Evolutionary conservation across 148 eudicot species (phyloP).

Genomic region (Chenopodium suecicum): DNA sequence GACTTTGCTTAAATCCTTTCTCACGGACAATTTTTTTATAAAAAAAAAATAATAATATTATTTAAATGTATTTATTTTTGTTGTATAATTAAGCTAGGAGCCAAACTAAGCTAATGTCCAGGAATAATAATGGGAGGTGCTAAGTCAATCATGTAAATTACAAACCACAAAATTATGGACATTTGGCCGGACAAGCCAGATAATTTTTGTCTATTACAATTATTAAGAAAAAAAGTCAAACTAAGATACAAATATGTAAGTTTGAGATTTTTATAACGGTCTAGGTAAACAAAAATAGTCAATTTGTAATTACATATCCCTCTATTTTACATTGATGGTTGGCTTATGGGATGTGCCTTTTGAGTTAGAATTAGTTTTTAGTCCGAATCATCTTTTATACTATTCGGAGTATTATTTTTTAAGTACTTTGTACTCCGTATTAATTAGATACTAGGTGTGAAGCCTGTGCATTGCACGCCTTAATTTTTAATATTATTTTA

Average conservation of each 20-base stretch:
- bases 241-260: not conserved
- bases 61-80: not conserved
- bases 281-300: not conserved
- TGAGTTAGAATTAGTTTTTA: too few relatives aligned
- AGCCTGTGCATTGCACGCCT: too few relatives aligned
- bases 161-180: not conserved
- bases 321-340: too few relatives aligned
- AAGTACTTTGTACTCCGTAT: too few relatives aligned
- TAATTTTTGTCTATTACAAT: not conserved
- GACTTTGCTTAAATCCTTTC: constrained; percentile 1
- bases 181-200: not conserved
- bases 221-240: not conserved
- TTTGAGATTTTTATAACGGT: not conserved
- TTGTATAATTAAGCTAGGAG: not conserved
- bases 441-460: too few relatives aligned
- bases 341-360: too few relatives aligned
- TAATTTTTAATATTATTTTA: too few relatives aligned
- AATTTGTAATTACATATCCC: not conserved
- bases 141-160: not conserved
- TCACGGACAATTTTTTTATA: not conserved
- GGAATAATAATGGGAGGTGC: not conserved
- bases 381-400: too few relatives aligned
- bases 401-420: too few relatives aligned
- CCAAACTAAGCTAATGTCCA: constrained; percentile 8
- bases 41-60: too few relatives aligned